Conservation (phyloP, 441 rosid genomes). For the Codiaeum variegatum region DNA sequence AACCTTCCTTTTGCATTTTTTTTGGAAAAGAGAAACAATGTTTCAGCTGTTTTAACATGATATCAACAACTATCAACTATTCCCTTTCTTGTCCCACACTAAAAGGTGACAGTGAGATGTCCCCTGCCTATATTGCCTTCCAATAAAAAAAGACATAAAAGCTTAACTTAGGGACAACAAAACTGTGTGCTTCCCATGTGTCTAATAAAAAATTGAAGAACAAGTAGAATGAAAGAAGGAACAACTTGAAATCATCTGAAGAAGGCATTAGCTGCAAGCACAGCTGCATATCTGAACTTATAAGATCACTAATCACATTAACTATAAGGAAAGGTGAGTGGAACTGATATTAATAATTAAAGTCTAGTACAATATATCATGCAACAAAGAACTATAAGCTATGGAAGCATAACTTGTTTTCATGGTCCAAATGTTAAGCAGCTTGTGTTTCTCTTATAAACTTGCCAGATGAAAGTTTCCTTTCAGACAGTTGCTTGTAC, state of each 20-base stretch:
- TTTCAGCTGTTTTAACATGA: not conserved
- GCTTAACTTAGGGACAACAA: slow-evolving; percentile 1
- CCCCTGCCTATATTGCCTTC: not conserved
- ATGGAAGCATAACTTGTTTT: not conserved
- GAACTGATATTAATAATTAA: not conserved
- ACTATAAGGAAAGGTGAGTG: not conserved
- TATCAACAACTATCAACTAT: not conserved
- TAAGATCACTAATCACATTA: not conserved
- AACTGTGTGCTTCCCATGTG: not conserved
- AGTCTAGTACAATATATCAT: not conserved
- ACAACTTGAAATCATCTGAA: not conserved
- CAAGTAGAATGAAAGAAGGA: not conserved
- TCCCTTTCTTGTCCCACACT: not conserved
- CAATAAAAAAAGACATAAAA: not conserved
- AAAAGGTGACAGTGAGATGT: not conserved
- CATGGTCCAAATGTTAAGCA: not conserved
- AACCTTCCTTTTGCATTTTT: not conserved
- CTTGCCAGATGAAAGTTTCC: not conserved
- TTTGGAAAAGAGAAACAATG: not conserved
- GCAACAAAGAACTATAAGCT: not conserved
- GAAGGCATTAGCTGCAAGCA: not conserved
- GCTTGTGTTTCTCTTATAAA: slow-evolving; percentile 11
- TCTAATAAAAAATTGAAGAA: not conserved
- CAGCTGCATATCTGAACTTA: not conserved
- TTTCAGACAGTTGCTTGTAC: not conserved